Base-by-base conservation (phyloP, 2,329 filamentous ascomycete genomes). In the Arthrocladium fulminans region DNA sequence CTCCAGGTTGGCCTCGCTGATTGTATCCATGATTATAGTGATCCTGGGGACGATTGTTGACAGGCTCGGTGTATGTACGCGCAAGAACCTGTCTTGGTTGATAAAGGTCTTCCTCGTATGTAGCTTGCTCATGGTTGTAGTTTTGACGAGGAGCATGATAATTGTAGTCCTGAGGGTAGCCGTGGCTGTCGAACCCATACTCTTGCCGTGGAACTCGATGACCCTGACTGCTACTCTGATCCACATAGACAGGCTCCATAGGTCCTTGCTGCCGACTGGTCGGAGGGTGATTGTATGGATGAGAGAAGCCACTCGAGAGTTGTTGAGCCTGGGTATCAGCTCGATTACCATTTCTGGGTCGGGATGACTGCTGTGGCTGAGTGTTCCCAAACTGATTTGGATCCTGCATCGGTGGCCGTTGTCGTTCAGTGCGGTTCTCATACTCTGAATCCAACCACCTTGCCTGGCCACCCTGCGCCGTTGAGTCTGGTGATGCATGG, bases 281-380 rank as follows among this genome's bases (percentile, higher is more conserved):
- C 12, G 15, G 32, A 24, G 23, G 42, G 23, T 45, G 42, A 34
- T 43, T 42, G 20, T 43, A 23, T 2, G 37, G 25, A 24, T 48
- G 39, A 15, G 17, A 3, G n/a, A 34, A 44, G 29, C 39, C 30
- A 19, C 45, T 32, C 9, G 29, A 15, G n/a, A 22, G 8, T 25
- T 13, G 4, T 15, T 17, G 27, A 23, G 2, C 32, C 27, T 22
- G 12, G 10, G 13, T 9, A 45, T 39, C 49, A 19, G 30, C 10
- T 39, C 56, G 50, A 47, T 55, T 57, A 17, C 49, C 55, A 22
- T 42, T 27, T 44, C 56, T 51, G 23, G 56, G 55, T 41, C 55
- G 56, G 49, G 39, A 56, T 30, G 55, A 53, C 41, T 32, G 32
- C 47, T 20, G 19, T 22, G 40, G 42, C 30, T 51, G 15, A 10